These are phyloP conservation scores for Colletotrichum higginsianum DNA, from an alignment of 2,329 filamentous ascomycete genomes.

Conservation along the genomic window DNA sequence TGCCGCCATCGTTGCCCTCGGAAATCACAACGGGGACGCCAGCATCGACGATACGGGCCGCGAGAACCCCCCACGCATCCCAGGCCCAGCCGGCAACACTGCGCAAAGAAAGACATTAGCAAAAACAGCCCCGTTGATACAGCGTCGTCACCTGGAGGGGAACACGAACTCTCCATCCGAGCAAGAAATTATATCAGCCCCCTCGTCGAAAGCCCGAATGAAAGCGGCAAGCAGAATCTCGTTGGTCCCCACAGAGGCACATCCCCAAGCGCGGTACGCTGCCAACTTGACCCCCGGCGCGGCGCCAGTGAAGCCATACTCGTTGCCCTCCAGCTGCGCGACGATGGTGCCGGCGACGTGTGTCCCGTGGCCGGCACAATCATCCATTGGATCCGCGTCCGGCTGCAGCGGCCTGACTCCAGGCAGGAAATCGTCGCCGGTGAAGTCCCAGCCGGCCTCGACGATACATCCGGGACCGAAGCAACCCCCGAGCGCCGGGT, in stretches of 20 bases:
- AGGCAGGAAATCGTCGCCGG: slow-evolving; percentile 55
- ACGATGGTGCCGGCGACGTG: slow-evolving; percentile 63
- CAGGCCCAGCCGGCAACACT: slow-evolving; percentile 47
- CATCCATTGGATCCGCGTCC: slow-evolving; percentile 28
- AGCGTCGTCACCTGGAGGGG: slow-evolving; percentile 44
- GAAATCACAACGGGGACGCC: slow-evolving; percentile 49
- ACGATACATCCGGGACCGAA: slow-evolving; percentile 66
- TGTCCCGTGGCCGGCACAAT: slow-evolving; percentile 55
- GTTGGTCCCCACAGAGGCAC: slow-evolving; percentile 50
- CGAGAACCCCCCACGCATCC: slow-evolving; percentile 47
- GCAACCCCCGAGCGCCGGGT: slow-evolving; percentile 66
- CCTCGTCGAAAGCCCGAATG: slow-evolving; percentile 60
- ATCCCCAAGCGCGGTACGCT: slow-evolving; percentile 57
- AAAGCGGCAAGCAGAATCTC: slow-evolving; percentile 60
- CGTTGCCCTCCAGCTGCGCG: slow-evolving; percentile 49
- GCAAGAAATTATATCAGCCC: slow-evolving; percentile 52
- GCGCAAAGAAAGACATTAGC: slow-evolving; percentile 40
- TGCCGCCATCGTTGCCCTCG: slow-evolving; percentile 47
- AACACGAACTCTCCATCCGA: slow-evolving; percentile 45
- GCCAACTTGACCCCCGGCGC: slow-evolving; percentile 58
- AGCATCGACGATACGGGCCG: slow-evolving; percentile 48
- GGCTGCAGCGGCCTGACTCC: slow-evolving; percentile 14
- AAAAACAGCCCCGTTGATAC: slow-evolving; percentile 45
- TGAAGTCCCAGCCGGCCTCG: slow-evolving; percentile 62
- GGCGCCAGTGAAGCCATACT: slow-evolving; percentile 54